Evolutionary conservation across 805 yeast genomes (phyloP).

Genomic region (Saturnispora besseyi): DNA sequence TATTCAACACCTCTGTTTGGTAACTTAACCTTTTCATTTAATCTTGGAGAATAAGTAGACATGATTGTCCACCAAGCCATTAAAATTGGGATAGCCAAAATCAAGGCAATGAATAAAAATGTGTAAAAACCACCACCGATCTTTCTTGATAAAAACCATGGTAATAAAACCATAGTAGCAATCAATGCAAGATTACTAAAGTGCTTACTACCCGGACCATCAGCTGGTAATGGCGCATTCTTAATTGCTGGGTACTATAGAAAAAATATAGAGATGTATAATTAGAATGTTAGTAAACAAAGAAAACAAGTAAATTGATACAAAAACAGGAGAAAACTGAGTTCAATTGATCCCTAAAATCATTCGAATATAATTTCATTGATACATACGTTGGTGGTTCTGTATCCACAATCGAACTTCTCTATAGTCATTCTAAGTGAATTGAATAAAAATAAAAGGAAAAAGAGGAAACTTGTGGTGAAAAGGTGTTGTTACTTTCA

Average conservation of each 20-base stretch:
- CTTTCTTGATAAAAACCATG: constrained; percentile 53
- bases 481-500: not conserved
- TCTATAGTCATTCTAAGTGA: constrained; percentile 5
- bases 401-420: constrained; percentile 37
- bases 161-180: constrained; percentile 44
- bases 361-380: no score
- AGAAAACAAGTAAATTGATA: not conserved
- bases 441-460: not conserved
- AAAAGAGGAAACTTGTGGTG: not conserved
- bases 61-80: constrained; percentile 76
- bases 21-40: constrained; percentile 65
- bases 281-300: constrained; percentile 1
- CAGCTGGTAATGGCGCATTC: constrained; percentile 85
- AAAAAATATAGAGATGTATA: not conserved
- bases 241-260: constrained; percentile 56
- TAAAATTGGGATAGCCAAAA: constrained; percentile 60
- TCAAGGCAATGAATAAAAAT: constrained; percentile 48
- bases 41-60: constrained; percentile 71
- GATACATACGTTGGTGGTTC: constrained; percentile 37
- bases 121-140: constrained; percentile 64
- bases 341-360: not conserved
- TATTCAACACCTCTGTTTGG: constrained; percentile 73
- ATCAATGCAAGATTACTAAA: constrained; percentile 55
- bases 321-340: not conserved
- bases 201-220: constrained; percentile 76